Conservation (phyloP, 2,329 filamentous ascomycete species). For the Cladophialophora immunda region DNA sequence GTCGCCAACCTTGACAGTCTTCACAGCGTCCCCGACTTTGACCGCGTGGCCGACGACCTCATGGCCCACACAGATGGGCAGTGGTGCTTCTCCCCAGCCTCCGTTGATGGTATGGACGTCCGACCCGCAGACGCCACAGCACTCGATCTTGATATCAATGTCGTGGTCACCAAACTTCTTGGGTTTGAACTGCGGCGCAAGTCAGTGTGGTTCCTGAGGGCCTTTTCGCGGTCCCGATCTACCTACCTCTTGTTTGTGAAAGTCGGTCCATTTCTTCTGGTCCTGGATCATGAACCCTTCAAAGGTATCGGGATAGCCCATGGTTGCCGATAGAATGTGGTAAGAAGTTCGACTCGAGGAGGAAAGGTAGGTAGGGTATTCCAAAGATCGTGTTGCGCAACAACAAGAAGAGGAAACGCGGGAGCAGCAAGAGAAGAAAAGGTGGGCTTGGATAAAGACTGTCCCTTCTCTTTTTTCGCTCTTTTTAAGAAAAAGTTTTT, state of each 20-base stretch:
- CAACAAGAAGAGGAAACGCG: neutral
- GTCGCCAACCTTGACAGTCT: constrained; percentile 67
- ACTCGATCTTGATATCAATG: constrained; percentile 86
- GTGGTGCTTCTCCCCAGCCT: constrained; percentile 61
- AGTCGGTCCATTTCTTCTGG: constrained; percentile 70
- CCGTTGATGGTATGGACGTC: constrained; percentile 76
- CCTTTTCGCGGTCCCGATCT: neutral
- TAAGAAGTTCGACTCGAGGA: neutral
- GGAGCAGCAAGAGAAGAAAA: neutral
- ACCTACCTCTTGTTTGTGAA: constrained; percentile 64
- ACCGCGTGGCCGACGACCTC: constrained; percentile 76
- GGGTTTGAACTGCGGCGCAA: constrained; percentile 71
- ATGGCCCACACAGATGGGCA: constrained; percentile 63
- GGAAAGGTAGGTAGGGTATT: neutral
- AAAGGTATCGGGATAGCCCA: constrained; percentile 57
- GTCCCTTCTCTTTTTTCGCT: neutral
- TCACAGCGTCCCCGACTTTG: constrained; percentile 72
- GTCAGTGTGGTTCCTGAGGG: constrained; percentile 16
- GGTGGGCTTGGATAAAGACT: neutral
- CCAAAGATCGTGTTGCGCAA: neutral
- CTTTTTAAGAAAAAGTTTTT: neutral
- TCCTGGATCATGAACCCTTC: constrained; percentile 64
- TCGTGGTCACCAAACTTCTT: constrained; percentile 89
- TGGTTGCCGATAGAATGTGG: constrained; percentile 34
- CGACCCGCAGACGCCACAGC: constrained; percentile 78